These are phyloP conservation scores for Lachnellula arida DNA, from an alignment of 2,329 filamentous ascomycete genomes.

Conservation along the genomic window DNA sequence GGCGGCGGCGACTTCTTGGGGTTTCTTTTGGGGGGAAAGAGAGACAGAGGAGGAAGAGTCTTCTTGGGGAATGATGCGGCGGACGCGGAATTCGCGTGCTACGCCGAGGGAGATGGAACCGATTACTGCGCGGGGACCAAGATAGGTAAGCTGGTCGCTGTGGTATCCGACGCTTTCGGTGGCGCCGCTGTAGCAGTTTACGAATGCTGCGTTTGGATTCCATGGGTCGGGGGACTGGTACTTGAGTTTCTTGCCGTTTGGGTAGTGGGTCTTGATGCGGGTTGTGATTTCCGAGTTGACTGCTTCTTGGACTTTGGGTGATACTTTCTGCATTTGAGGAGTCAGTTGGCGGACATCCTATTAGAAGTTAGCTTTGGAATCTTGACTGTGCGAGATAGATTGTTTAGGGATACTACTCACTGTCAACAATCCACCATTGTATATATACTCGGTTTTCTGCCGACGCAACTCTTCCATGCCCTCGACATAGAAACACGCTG, in stretches of 20 bases:
- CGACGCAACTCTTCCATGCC: slow-evolving; percentile 61
- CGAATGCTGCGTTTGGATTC: slow-evolving; percentile 85
- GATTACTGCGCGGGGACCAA: slow-evolving; percentile 83
- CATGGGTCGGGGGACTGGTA: slow-evolving; percentile 71
- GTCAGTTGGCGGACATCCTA: slow-evolving; percentile 73
- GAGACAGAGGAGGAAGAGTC: slow-evolving; percentile 13
- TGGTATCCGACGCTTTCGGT: slow-evolving; percentile 87
- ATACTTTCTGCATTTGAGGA: slow-evolving; percentile 66
- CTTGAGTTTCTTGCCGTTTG: slow-evolving; percentile 65
- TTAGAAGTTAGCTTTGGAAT: background rate
- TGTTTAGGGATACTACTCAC: slow-evolving; percentile 35
- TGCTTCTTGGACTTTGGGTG: slow-evolving; percentile 62
- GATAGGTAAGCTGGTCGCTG: slow-evolving; percentile 86
- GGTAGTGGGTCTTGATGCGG: slow-evolving; percentile 65
- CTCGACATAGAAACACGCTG: slow-evolving; percentile 77
- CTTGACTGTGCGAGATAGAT: no score
- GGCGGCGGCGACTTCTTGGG: slow-evolving; percentile 36
- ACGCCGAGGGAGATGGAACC: slow-evolving; percentile 89
- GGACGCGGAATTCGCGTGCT: slow-evolving; percentile 86
- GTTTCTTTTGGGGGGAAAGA: slow-evolving; percentile 4
- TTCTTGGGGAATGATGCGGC: slow-evolving; percentile 64
- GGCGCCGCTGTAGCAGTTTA: slow-evolving; percentile 86
- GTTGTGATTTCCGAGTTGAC: slow-evolving; percentile 75
- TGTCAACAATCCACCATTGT: slow-evolving; percentile 72
- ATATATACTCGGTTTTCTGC: slow-evolving; percentile 77